Evolutionary conservation across 371 early-diverging fungal species (phyloP), one percentile per base, ranked within the genome.

Genomic region (Rhizopus sp.): DNA sequence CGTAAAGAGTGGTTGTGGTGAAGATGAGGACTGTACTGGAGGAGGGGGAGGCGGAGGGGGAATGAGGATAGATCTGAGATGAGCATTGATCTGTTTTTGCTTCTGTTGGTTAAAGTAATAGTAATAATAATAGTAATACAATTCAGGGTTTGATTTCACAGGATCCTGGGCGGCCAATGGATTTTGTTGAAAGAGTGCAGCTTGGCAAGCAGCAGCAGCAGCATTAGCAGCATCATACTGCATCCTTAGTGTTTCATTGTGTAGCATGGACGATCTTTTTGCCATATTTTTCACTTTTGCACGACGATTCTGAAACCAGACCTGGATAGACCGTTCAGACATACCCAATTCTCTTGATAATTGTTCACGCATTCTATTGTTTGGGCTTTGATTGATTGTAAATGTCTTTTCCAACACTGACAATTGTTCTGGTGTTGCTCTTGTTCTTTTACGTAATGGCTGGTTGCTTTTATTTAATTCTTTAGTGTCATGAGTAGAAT

Each of bases 231-330:
- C 70, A 44, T 66, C 59, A 15, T 63, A 55, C 17, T 70, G 70
- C 53, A 60, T 63, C 31, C 59, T 48, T 23, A 70, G 44, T 5
- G 75, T 75, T 50, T 81, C 81, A 44, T 79, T 73, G 40, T 79
- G 78, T n/a, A 75, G 64, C 32, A 78, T 68, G 42, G 72, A 65
- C 9, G 78, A 59, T 13, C 70, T 59, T 57, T 78, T 77, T 30
- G 75, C 76, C 30, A 70, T 75, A 51, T 74, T 85, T 73, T 93
- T 94, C 10, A 86, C 86, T 72, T 93, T 94, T 9, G 95, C 94
- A 49, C 99, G 84, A 66, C 93, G 82, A 82, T 98, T 98, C 72
- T 98, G 99, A 80, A 98, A 98, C 99, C 99, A 97, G 55, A 97
- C 93, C 73, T 96, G 95, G 49, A 98, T 93, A 7, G 92, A 86